Percentiles rank a stretch among this genome's conserved stretches.
Evolutionary conservation across 441 rosid genomes (phyloP).

Genomic region (Macaranga tanarius): DNA sequence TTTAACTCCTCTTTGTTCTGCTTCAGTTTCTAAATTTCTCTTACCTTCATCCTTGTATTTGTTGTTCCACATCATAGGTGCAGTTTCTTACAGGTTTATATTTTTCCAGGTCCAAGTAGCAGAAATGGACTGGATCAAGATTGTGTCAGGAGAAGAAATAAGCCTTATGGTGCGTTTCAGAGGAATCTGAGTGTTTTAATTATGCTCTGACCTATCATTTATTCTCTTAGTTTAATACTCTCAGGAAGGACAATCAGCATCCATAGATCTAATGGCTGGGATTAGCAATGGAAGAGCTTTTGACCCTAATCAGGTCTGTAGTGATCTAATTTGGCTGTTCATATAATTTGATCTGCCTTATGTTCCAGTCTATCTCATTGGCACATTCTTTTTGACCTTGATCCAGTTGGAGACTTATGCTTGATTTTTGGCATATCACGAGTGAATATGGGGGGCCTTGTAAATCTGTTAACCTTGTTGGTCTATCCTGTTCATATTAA

Average conservation of each 20-base stretch:
- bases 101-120: conserved; percentile 82
- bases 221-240: conserved; percentile 29
- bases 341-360: conserved; percentile 16
- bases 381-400: conserved; percentile 3
- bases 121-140: conserved; percentile 93
- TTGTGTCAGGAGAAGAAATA: conserved; percentile 69
- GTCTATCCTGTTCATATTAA: conserved; percentile 20
- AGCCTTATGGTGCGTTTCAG: conserved; percentile 71
- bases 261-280: conserved; percentile 68
- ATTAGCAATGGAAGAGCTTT: conserved; percentile 67
- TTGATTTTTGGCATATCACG: conserved; percentile 5
- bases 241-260: conserved; percentile 75
- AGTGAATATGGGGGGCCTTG: background rate
- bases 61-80: conserved; percentile 5
- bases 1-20: background rate
- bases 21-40: conserved; percentile 12
- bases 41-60: conserved; percentile 7
- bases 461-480: conserved; percentile 16
- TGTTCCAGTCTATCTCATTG: conserved; percentile 13
- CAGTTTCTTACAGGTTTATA: conserved; percentile 23
- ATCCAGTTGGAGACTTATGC: background rate
- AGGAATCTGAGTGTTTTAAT: conserved; percentile 8
- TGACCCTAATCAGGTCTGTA: conserved; percentile 73
- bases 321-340: conserved; percentile 10
- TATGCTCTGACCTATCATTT: conserved; percentile 19